phyloP scores from a whole-genome alignment of 768 basidiomycete genomes.

The Psilocybe sp. region DNA sequence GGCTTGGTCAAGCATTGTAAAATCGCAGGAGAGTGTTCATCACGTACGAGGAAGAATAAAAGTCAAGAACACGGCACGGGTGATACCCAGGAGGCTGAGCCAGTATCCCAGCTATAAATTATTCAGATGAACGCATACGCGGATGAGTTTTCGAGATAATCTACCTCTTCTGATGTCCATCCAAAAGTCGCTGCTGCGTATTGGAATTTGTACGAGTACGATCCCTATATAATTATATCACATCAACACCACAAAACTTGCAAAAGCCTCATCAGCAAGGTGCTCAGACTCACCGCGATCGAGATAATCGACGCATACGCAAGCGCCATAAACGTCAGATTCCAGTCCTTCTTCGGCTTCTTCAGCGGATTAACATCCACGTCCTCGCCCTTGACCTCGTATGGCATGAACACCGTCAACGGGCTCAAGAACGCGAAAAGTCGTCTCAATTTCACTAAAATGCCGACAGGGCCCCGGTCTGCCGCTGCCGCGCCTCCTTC shows the following conservation, averaged over 20 bases:
- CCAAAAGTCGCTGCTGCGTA: slow-evolving; percentile 60
- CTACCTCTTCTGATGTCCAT: slow-evolving; percentile 68
- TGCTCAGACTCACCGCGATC: slow-evolving; percentile 47
- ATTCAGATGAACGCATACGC: not conserved
- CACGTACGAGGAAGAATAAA: slow-evolving; percentile 59
- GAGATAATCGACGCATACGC: slow-evolving; percentile 48
- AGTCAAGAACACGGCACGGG: slow-evolving; percentile 54
- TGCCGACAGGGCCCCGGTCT: slow-evolving; percentile 16
- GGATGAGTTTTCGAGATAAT: not conserved
- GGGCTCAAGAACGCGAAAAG: slow-evolving; percentile 69
- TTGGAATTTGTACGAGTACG: slow-evolving; percentile 57
- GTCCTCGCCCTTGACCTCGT: slow-evolving; percentile 15
- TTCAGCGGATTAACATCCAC: slow-evolving; percentile 35
- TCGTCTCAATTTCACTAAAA: slow-evolving; percentile 39
- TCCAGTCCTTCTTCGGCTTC: slow-evolving; percentile 56
- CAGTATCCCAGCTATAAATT: slow-evolving; percentile 66
- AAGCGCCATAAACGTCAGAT: slow-evolving; percentile 51
- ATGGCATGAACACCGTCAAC: slow-evolving; percentile 61
- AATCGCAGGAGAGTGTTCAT: not conserved
- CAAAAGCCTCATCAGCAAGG: not conserved
- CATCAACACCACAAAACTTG: not conserved
- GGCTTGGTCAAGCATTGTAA: not conserved
- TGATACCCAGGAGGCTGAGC: slow-evolving; percentile 50
- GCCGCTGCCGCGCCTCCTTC: slow-evolving; percentile 21
- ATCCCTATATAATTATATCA: slow-evolving; percentile 39